A percentile compares a stretch with the other conserved stretches of the same genome.
Evolutionary conservation across 169 alveolate species (phyloP).

Genomic region (Plasmodium vinckei): DNA sequence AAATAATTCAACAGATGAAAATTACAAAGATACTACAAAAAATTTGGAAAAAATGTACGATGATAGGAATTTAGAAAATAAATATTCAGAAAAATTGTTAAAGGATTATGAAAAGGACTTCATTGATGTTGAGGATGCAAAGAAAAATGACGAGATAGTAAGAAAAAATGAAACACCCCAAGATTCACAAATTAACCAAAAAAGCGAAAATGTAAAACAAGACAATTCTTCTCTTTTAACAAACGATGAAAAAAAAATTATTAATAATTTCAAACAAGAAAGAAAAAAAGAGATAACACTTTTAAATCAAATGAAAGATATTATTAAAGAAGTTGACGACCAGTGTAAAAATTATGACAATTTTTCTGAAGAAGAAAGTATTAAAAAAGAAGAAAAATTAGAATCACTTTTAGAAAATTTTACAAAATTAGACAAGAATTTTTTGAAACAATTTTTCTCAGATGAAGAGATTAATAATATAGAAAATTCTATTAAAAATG

Average conservation of each 20-base stretch:
- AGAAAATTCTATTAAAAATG: constrained; percentile 43
- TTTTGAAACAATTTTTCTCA: constrained; percentile 60
- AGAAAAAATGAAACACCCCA: background rate
- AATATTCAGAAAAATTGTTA: constrained; percentile 33
- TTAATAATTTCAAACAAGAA: constrained; percentile 63
- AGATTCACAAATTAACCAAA: background rate
- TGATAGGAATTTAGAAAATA: constrained; percentile 35
- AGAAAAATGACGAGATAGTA: background rate
- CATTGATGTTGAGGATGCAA: constrained; percentile 31
- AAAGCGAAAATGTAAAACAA: background rate
- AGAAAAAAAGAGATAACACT: constrained; percentile 46
- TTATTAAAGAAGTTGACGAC: constrained; percentile 71
- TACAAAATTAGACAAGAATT: constrained; percentile 70
- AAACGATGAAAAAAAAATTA: constrained; percentile 58
- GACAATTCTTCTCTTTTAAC: constrained; percentile 9
- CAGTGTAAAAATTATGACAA: constrained; percentile 58
- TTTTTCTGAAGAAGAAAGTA: constrained; percentile 58
- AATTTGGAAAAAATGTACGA: constrained; percentile 52
- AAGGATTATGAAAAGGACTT: constrained; percentile 56
- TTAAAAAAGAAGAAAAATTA: constrained; percentile 65
- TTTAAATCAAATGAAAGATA: constrained; percentile 67
- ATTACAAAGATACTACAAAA: constrained; percentile 42
- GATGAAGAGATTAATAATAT: constrained; percentile 75
- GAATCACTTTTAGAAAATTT: constrained; percentile 76
- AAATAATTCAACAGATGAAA: constrained; percentile 11